Conservation (phyloP, 345 rosid species). For the Barbarea vulgaris region DNA sequence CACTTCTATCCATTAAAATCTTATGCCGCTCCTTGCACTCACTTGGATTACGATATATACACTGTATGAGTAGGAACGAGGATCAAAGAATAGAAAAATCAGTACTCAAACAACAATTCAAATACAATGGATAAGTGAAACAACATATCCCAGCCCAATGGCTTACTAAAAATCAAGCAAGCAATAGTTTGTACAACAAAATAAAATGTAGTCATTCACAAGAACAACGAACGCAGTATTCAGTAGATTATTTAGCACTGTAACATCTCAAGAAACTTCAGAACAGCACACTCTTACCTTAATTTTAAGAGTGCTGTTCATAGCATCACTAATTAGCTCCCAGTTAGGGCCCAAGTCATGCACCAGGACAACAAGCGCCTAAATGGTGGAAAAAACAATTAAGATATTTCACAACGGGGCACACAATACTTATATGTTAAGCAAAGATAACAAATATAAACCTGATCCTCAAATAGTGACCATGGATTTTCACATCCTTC, state of each 20-base stretch:
- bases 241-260: neutral
- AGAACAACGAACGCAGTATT: neutral
- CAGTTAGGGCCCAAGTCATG: constrained; percentile 99
- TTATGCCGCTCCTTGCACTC: constrained; percentile 99
- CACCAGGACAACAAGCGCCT: constrained; percentile 98
- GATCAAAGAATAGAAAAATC: constrained; percentile 14
- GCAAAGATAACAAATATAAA: constrained; percentile 32
- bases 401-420: constrained; percentile 19
- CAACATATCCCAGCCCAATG: constrained; percentile 2
- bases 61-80: constrained; percentile 46
- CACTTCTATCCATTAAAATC: constrained; percentile 72
- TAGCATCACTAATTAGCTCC: constrained; percentile 96
- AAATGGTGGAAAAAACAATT: constrained; percentile 25
- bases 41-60: constrained; percentile 78
- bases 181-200: neutral
- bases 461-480: constrained; percentile 98
- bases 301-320: constrained; percentile 81
- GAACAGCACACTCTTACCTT: constrained; percentile 59
- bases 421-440: constrained; percentile 13
- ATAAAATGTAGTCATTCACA: neutral
- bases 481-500: constrained; percentile 78
- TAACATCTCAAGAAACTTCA: constrained; percentile 8
- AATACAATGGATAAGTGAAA: neutral
- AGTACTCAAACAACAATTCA: constrained; percentile 4
- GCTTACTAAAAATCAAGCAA: neutral